A percentile compares a stretch with the other conserved stretches of the same genome.
Evolutionary conservation across 768 basidiomycete genomes (phyloP).

Genomic region (Astraeus odoratus): DNA sequence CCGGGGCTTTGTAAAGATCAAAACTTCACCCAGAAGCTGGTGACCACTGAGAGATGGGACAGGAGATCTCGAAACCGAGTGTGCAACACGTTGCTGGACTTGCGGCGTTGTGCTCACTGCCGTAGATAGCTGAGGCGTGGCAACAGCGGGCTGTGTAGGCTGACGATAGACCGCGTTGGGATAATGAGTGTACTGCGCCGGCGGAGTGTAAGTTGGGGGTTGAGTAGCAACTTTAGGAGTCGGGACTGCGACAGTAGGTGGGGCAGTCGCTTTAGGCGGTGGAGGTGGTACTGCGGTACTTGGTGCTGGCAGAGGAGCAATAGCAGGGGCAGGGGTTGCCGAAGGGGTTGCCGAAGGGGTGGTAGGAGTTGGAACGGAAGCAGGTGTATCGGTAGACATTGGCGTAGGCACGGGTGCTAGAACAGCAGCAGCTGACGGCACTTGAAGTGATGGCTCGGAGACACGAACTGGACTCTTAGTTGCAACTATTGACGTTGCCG

Average conservation of each 20-base stretch:
- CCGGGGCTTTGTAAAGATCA: slow-evolving; percentile 49
- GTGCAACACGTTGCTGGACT: slow-evolving; percentile 16
- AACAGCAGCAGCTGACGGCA: slow-evolving; percentile 8
- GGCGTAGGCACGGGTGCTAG: slow-evolving; percentile 6
- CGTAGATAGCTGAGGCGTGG: slow-evolving; percentile 13
- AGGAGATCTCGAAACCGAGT: slow-evolving; percentile 27
- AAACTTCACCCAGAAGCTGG: slow-evolving; percentile 47
- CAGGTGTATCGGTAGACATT: slow-evolving; percentile 3
- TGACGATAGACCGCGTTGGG: slow-evolving; percentile 47
- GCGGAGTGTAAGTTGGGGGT: slow-evolving; percentile 28
- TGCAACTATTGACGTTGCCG: slow-evolving; percentile 10
- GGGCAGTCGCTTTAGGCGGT: slow-evolving; percentile 12
- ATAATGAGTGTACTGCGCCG: slow-evolving; percentile 41
- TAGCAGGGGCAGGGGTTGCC: slow-evolving; percentile 12
- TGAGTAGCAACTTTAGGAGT: slow-evolving; percentile 29
- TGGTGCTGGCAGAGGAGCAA: slow-evolving; percentile 15
- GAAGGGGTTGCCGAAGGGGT: slow-evolving; percentile 11
- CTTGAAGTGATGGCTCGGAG: slow-evolving; percentile 14
- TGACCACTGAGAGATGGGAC: slow-evolving; percentile 24
- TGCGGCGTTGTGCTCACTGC: slow-evolving; percentile 5
- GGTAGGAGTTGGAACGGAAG: slow-evolving; percentile 12
- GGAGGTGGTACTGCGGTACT: slow-evolving; percentile 5
- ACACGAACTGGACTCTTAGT: slow-evolving; percentile 19
- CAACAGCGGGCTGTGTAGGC: slow-evolving; percentile 19
- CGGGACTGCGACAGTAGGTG: slow-evolving; percentile 15